A percentile compares a stretch with the other conserved stretches of the same genome.
Conservation (phyloP, 768 basidiomycete species). For the Boletus eberwhitei region DNA sequence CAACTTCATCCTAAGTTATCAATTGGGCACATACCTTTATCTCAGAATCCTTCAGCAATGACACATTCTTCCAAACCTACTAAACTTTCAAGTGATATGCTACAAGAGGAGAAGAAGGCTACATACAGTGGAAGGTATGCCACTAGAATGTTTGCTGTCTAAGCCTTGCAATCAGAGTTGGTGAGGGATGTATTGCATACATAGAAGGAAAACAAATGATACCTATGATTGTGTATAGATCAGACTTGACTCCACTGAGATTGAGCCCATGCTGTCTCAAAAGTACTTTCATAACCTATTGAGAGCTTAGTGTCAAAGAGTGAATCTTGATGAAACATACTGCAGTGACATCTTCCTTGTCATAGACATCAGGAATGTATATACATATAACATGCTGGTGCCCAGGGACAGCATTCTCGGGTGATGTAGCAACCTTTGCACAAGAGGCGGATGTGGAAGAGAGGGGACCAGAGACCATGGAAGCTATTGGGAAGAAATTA, state of each 20-base stretch:
- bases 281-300: conserved; percentile 63
- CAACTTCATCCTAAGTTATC: not conserved
- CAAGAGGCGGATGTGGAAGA: conserved; percentile 51
- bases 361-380: conserved; percentile 69
- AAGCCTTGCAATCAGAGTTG: conserved; percentile 44
- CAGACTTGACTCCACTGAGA: conserved; percentile 66
- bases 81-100: not conserved
- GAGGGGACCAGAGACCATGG: conserved; percentile 61
- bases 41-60: conserved; percentile 56
- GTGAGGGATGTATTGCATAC: not conserved
- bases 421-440: conserved; percentile 67
- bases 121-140: conserved; percentile 65
- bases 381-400: conserved; percentile 67
- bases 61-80: conserved; percentile 67
- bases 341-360: conserved; percentile 55
- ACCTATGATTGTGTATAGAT: conserved; percentile 67
- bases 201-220: conserved; percentile 1
- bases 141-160: conserved; percentile 75
- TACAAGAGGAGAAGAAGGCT: not conserved
- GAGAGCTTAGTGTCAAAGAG: not conserved
- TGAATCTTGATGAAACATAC: conserved; percentile 30
- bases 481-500: conserved; percentile 38
- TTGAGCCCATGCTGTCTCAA: conserved; percentile 62
- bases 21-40: conserved; percentile 48
- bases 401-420: conserved; percentile 42